Conservation (phyloP, 495 filamentous ascomycete genomes). For the Lasiosphaeris hirsuta region DNA sequence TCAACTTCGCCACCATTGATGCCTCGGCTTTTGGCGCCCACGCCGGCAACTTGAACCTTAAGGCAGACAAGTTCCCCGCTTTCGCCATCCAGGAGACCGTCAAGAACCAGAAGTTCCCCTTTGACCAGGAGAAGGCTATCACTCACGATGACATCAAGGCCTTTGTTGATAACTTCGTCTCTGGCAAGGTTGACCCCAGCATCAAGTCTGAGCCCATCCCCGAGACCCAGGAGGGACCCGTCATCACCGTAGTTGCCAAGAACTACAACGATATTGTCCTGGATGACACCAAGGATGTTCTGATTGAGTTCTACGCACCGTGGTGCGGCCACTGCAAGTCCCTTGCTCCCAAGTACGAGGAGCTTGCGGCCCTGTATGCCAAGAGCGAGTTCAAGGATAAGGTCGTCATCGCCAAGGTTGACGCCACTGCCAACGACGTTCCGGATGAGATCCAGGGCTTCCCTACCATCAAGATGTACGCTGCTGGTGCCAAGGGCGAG, state of each 20-base stretch:
- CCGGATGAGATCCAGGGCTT: conserved; percentile 96
- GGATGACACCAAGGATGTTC: conserved; percentile 92
- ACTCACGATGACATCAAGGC: conserved; percentile 68
- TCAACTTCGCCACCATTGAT: conserved; percentile 98
- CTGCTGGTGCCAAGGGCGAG: conserved; percentile 79
- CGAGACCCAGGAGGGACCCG: conserved; percentile 88
- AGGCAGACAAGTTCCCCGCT: conserved; percentile 89
- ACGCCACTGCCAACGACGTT: conserved; percentile 94
- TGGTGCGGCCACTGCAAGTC: conserved; percentile 99
- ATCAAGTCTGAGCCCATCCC: conserved; percentile 98
- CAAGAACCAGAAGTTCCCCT: conserved; percentile 98
- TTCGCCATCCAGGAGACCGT: conserved; percentile 96
- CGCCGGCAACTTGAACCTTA: conserved; percentile 94
- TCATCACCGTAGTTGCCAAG: conserved; percentile 86
- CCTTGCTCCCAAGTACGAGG: conserved; percentile 84
- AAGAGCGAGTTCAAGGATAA: conserved; percentile 70
- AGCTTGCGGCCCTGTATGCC: conserved; percentile 79
- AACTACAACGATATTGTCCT: conserved; percentile 92
- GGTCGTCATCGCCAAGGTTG: conserved; percentile 95
- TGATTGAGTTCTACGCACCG: conserved; percentile 97
- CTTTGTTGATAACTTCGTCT: conserved; percentile 85
- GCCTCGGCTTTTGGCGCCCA: conserved; percentile 93
- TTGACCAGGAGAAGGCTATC: conserved; percentile 78
- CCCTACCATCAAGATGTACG: conserved; percentile 98
- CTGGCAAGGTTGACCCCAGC: conserved; percentile 87